Conservation (phyloP, 257 asterid genomes). For the Ligustrum vulgare region DNA sequence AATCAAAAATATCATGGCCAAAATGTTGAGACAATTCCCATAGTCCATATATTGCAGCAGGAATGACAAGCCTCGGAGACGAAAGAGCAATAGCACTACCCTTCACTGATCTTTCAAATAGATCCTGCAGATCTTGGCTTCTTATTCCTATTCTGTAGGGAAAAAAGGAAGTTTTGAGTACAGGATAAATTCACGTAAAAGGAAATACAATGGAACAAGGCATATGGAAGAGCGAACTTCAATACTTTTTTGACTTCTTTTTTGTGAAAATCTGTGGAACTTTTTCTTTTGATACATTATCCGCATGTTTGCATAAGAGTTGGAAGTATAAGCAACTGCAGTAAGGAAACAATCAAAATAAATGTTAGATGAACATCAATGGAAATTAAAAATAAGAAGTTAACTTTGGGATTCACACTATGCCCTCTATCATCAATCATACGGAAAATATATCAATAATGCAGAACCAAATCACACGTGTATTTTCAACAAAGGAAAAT, state of each 20-base stretch:
- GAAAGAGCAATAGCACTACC: constrained; percentile 87
- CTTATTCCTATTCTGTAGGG: constrained; percentile 85
- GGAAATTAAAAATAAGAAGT: neutral
- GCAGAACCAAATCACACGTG: neutral
- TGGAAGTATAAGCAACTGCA: constrained; percentile 89
- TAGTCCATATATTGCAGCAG: constrained; percentile 82
- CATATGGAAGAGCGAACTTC: constrained; percentile 11
- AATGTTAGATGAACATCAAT: constrained; percentile 4
- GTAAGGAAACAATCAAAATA: constrained; percentile 17
- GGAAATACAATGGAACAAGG: constrained; percentile 14
- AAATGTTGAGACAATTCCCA: constrained; percentile 90
- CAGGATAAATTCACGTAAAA: neutral
- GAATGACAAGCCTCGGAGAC: constrained; percentile 92
- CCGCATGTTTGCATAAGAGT: constrained; percentile 81
- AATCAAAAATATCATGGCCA: constrained; percentile 57
- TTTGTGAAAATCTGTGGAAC: constrained; percentile 74
- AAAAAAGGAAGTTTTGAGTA: constrained; percentile 15
- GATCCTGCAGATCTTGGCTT: constrained; percentile 73
- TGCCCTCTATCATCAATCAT: neutral
- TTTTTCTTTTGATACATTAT: constrained; percentile 64
- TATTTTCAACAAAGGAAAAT: neutral
- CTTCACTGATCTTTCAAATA: constrained; percentile 60
- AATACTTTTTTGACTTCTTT: constrained; percentile 71
- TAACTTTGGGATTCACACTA: neutral
- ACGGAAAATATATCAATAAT: neutral